These are phyloP conservation scores for Stereocaulon alpinum DNA, from an alignment of 495 filamentous ascomycete genomes.

Conservation along the genomic window DNA sequence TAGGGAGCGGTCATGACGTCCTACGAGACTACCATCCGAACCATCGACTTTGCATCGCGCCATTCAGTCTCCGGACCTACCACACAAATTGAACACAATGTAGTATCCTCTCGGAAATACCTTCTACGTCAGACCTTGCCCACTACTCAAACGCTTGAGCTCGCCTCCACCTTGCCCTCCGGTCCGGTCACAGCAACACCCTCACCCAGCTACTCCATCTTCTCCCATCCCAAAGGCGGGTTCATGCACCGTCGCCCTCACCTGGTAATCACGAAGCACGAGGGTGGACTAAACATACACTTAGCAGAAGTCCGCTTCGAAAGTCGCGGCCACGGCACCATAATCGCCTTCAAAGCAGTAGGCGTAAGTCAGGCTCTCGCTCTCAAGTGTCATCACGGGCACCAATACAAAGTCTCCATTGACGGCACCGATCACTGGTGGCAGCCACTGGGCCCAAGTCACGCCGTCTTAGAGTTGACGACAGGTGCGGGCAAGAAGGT, in stretches of 20 bases:
- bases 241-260: slow-evolving; percentile 19
- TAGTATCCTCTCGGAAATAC: slow-evolving; percentile 28
- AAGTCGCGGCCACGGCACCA: slow-evolving; percentile 75
- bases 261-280: slow-evolving; percentile 11
- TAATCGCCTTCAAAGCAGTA: slow-evolving; percentile 55
- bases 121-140: slow-evolving; percentile 61
- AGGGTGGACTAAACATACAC: not conserved
- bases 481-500: slow-evolving; percentile 48
- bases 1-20: not conserved
- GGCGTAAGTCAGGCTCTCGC: not conserved
- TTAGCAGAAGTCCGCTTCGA: slow-evolving; percentile 56
- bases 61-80: not conserved
- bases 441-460: slow-evolving; percentile 71
- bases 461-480: slow-evolving; percentile 70
- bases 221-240: slow-evolving; percentile 32
- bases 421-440: slow-evolving; percentile 70
- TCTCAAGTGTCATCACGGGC: slow-evolving; percentile 51
- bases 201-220: slow-evolving; percentile 22
- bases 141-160: slow-evolving; percentile 47
- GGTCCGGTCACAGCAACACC: slow-evolving; percentile 27
- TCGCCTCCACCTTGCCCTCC: slow-evolving; percentile 33
- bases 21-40: not conserved
- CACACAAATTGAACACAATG: not conserved
- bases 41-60: slow-evolving; percentile 3
- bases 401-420: not conserved